These are phyloP conservation scores for Calvatia gigantea DNA, from an alignment of 768 basidiomycete species.

Conservation along the genomic window DNA sequence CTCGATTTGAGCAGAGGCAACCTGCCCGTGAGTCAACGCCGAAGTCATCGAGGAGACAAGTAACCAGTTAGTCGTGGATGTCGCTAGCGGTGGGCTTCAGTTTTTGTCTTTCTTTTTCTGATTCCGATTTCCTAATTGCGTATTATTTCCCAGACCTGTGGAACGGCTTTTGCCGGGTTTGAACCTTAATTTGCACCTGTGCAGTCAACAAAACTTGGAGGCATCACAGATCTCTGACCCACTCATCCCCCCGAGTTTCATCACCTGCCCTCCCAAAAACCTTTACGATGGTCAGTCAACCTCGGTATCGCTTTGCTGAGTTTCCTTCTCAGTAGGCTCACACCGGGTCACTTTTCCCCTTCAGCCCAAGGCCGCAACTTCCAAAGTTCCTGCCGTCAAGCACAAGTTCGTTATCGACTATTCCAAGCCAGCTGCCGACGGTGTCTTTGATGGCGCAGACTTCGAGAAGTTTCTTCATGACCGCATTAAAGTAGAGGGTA, in stretches of 20 bases:
- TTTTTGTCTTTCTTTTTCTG: conserved; percentile 1
- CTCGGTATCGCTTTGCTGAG: conserved; percentile 83
- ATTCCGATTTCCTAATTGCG: neutral
- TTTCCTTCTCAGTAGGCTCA: conserved; percentile 90
- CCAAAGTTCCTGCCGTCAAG: conserved; percentile 53
- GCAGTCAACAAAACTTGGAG: conserved; percentile 45
- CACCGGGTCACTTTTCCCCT: conserved; percentile 26
- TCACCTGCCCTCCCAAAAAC: conserved; percentile 17
- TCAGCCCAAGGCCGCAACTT: conserved; percentile 58
- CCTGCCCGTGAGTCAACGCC: conserved; percentile 58
- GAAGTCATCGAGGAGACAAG: conserved; percentile 37
- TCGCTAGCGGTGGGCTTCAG: neutral
- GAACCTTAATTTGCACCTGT: conserved; percentile 45
- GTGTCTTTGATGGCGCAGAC: conserved; percentile 58
- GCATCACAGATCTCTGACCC: conserved; percentile 19
- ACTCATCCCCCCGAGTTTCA: conserved; percentile 15
- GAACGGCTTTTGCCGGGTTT: conserved; percentile 17
- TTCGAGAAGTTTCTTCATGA: conserved; percentile 90
- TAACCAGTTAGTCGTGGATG: neutral
- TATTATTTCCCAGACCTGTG: neutral
- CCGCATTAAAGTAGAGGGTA: conserved; percentile 90
- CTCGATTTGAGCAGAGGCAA: conserved; percentile 68
- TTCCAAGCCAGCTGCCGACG: conserved; percentile 65
- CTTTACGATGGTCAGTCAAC: conserved; percentile 66
- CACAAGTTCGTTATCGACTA: conserved; percentile 79